These are phyloP conservation scores for Diaporthe nobilis DNA, from an alignment of 2,329 filamentous ascomycete species.

Conservation along the genomic window DNA sequence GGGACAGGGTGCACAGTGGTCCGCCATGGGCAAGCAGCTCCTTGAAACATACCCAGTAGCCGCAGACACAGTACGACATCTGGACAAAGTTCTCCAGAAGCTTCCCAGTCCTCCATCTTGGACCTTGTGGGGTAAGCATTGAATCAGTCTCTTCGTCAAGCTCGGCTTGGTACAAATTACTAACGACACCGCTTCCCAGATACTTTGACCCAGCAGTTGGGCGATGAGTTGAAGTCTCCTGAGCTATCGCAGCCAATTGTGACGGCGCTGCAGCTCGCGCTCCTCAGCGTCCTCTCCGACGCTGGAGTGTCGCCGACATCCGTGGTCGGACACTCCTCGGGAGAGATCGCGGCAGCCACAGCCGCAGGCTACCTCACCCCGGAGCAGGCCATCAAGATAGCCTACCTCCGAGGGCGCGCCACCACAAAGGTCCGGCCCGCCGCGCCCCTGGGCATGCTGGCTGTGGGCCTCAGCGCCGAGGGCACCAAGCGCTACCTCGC, in stretches of 20 bases:
- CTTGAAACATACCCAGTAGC: not conserved
- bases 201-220: too few relatives aligned
- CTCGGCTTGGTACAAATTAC: too few relatives aligned
- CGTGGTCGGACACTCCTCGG: conserved; percentile 29
- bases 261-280: conserved; percentile 21
- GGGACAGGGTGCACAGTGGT: conserved; percentile 27
- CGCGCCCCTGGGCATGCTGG: conserved; percentile 34
- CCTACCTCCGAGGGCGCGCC: not conserved
- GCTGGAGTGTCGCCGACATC: not conserved
- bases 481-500: too few relatives aligned
- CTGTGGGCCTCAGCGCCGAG: conserved; percentile 31
- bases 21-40: conserved; percentile 4
- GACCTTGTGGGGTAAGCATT: too few relatives aligned
- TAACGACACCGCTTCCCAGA: too few relatives aligned
- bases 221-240: not conserved
- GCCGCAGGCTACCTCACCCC: not conserved
- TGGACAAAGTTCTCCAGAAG: too few relatives aligned
- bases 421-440: too few relatives aligned
- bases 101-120: too few relatives aligned
- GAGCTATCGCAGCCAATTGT: conserved; percentile 18
- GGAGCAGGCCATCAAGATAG: not conserved
- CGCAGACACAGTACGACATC: too few relatives aligned
- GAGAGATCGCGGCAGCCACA: conserved; percentile 37
- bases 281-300: not conserved
- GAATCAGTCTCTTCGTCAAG: too few relatives aligned